These are phyloP conservation scores for Nicotiana obtusifolia DNA, from an alignment of 257 asterid genomes.

Conservation along the genomic window DNA sequence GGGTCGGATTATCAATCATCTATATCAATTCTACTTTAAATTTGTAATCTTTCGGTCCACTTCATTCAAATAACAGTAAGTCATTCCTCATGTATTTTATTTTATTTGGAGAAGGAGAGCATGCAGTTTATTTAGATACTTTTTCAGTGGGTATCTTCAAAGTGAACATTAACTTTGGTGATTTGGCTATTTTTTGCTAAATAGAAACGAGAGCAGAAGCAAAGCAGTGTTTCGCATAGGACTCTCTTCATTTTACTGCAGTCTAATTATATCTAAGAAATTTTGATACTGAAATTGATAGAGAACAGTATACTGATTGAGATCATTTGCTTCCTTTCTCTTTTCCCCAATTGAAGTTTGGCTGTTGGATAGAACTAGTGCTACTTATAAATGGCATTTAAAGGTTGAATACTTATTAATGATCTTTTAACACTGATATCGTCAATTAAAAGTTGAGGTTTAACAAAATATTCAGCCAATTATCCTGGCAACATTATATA, in stretches of 20 bases:
- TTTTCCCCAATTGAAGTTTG: not conserved
- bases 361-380: not conserved
- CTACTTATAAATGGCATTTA: not conserved
- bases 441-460: not conserved
- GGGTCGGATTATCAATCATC: not conserved
- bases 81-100: not conserved
- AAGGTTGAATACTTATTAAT: not conserved
- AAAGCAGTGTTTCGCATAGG: not conserved
- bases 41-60: not conserved
- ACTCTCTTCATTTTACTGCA: not conserved
- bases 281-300: not conserved
- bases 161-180: not conserved
- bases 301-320: not conserved
- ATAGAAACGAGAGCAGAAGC: not conserved
- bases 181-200: not conserved
- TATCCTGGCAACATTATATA: not conserved
- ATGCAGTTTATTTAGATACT: not conserved
- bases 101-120: not conserved
- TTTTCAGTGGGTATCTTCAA: not conserved
- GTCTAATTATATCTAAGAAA: not conserved
- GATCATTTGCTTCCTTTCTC: not conserved
- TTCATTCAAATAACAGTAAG: not conserved
- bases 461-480: not conserved
- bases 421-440: not conserved
- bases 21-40: not conserved